Conservation (phyloP, 441 rosid species). For the Omphalea diandra region DNA sequence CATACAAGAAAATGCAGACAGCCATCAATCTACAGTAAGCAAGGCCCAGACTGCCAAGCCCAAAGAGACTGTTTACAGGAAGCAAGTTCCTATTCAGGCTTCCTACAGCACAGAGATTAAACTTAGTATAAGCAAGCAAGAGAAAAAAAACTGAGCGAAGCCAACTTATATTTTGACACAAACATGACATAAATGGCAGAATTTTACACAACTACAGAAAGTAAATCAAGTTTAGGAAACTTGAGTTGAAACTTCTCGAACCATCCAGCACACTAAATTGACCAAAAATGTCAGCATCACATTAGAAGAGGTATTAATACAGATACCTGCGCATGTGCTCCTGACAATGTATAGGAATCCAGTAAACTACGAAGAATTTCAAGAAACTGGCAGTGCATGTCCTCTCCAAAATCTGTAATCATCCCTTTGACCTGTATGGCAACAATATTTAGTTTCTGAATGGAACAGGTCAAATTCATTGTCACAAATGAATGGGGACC, state of each 20-base stretch:
- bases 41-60: not conserved
- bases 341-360: slow-evolving; percentile 81
- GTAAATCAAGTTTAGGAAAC: slow-evolving; percentile 1
- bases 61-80: not conserved
- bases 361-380: slow-evolving; percentile 97
- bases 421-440: slow-evolving; percentile 83
- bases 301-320: slow-evolving; percentile 22
- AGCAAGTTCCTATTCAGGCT: not conserved
- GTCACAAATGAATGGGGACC: not conserved
- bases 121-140: too few species aligned
- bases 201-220: not conserved
- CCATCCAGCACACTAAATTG: slow-evolving; percentile 9
- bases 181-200: not conserved
- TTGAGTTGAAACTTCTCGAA: slow-evolving; percentile 5
- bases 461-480: not conserved
- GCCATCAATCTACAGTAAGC: not conserved
- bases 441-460: not conserved
- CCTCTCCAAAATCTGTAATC: slow-evolving; percentile 93
- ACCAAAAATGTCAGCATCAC: slow-evolving; percentile 18
- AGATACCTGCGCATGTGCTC: slow-evolving; percentile 86
- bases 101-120: too few species aligned
- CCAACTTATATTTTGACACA: not conserved
- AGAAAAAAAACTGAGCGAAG: too few species aligned
- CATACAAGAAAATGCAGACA: not conserved
- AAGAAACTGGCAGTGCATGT: slow-evolving; percentile 97